Conservation (phyloP, 2,329 filamentous ascomycete genomes). For the Metarhizium sp. region DNA sequence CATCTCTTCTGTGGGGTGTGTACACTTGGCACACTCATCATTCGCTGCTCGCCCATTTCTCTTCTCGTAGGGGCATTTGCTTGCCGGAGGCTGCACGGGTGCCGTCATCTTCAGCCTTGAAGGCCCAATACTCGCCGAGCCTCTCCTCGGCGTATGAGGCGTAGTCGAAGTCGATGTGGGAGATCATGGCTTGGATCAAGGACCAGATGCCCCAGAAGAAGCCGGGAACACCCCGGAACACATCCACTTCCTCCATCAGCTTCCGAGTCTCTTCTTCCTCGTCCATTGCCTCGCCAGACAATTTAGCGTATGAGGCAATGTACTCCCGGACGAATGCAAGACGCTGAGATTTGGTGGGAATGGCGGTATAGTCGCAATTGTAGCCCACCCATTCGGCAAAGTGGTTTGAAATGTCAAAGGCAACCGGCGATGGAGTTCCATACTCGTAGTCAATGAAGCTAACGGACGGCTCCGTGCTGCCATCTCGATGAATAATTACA, state of each 20-base stretch:
- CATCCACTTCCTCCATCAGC: constrained; percentile 73
- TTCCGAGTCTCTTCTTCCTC: constrained; percentile 55
- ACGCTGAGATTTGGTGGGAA: constrained; percentile 71
- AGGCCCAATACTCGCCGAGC: constrained; percentile 86
- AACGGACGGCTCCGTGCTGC: constrained; percentile 29
- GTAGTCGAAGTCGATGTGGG: constrained; percentile 95
- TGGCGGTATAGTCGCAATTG: constrained; percentile 78
- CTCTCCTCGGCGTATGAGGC: constrained; percentile 79
- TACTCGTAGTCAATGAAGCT: constrained; percentile 99
- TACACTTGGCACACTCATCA: constrained; percentile 9
- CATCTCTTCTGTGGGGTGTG: constrained; percentile 1
- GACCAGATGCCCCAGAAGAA: constrained; percentile 94
- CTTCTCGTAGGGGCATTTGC: constrained; percentile 65
- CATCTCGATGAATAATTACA: constrained; percentile 63
- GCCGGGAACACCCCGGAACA: constrained; percentile 80
- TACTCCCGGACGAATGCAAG: constrained; percentile 79
- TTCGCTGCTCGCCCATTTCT: constrained; percentile 55
- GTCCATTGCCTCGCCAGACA: constrained; percentile 34
- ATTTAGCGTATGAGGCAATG: constrained; percentile 60
- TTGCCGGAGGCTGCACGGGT: constrained; percentile 41
- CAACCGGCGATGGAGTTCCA: constrained; percentile 83
- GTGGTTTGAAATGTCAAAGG: constrained; percentile 96
- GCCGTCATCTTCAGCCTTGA: constrained; percentile 67
- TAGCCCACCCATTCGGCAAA: constrained; percentile 98
- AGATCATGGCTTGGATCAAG: constrained; percentile 87